phyloP scores from a whole-genome alignment of 2,329 filamentous ascomycete species.

The Pyricularia pennisetigena region DNA sequence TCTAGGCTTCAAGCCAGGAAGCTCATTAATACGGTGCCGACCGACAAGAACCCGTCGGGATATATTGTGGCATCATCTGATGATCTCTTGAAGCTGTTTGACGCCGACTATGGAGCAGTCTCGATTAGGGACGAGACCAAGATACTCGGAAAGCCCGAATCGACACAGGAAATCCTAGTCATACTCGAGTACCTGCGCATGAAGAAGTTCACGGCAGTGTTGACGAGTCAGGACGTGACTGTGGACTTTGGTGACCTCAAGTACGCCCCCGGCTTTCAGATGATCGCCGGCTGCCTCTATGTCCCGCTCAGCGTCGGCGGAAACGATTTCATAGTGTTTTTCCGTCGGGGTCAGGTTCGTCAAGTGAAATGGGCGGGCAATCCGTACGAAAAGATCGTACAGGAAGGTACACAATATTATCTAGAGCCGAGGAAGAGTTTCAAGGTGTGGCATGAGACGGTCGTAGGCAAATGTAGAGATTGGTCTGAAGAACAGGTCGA shows the following conservation, averaged over 20 bases:
- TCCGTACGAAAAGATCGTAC: conserved; percentile 69
- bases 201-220: conserved; percentile 62
- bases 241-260: conserved; percentile 72
- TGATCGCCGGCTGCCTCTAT: conserved; percentile 69
- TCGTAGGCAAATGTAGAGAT: conserved; percentile 73
- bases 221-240: conserved; percentile 66
- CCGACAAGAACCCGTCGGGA: conserved; percentile 71
- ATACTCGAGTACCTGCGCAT: conserved; percentile 79
- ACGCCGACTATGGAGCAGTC: conserved; percentile 77
- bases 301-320: conserved; percentile 71
- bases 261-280: conserved; percentile 69
- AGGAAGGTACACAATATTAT: conserved; percentile 62
- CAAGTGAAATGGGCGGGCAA: conserved; percentile 83
- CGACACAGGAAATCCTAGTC: conserved; percentile 74
- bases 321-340: conserved; percentile 82
- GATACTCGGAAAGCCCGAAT: conserved; percentile 62
- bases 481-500: conserved; percentile 88
- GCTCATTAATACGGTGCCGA: conserved; percentile 76
- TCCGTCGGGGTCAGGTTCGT: conserved; percentile 65
- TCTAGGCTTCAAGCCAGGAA: conserved; percentile 78
- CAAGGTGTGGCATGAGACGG: conserved; percentile 70
- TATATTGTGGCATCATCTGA: conserved; percentile 88
- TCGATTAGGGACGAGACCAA: conserved; percentile 87
- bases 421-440: conserved; percentile 75
- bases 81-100: conserved; percentile 72